A percentile compares a stretch with the other conserved stretches of the same genome.
Evolutionary conservation across 805 yeast genomes (phyloP).

Genomic region (Candida orba): DNA sequence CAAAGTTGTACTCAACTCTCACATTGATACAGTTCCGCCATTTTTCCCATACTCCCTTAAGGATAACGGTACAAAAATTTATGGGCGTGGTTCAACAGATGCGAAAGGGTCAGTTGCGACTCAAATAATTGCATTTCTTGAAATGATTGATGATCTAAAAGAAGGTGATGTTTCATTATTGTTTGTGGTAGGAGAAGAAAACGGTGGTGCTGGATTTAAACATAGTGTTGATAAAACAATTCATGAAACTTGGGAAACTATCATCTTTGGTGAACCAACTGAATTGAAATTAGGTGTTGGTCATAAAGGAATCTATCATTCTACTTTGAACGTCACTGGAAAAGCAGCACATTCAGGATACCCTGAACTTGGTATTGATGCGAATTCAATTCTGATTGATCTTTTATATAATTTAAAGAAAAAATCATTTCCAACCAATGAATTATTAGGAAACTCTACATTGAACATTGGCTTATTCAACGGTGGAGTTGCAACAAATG

Average conservation of each 20-base stretch:
- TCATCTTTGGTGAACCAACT: conserved; percentile 66
- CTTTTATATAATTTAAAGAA: conserved; percentile 37
- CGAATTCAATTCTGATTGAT: conserved; percentile 45
- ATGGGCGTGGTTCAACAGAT: conserved; percentile 60
- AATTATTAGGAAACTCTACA: conserved; percentile 49
- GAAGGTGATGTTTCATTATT: conserved; percentile 52
- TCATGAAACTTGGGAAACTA: conserved; percentile 46
- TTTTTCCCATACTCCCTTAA: conserved; percentile 37
- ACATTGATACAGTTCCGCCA: conserved; percentile 67
- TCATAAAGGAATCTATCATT: conserved; percentile 49
- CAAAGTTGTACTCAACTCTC: conserved; percentile 46
- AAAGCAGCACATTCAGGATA: conserved; percentile 57
- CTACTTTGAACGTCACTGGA: conserved; percentile 37
- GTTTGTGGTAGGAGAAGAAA: conserved; percentile 61
- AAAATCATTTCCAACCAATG: conserved; percentile 38
- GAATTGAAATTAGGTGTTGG: conserved; percentile 59
- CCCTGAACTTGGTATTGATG: conserved; percentile 58
- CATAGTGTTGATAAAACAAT: conserved; percentile 30
- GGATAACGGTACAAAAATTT: conserved; percentile 38
- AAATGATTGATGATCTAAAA: conserved; percentile 32
- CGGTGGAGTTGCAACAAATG: conserved; percentile 63
- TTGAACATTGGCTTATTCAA: conserved; percentile 46
- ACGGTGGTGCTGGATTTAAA: conserved; percentile 52
- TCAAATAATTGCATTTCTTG: conserved; percentile 46
- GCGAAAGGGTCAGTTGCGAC: conserved; percentile 61